Base-by-base conservation (phyloP, 2,329 filamentous ascomycete genomes). In the Phialocephala sp. region DNA sequence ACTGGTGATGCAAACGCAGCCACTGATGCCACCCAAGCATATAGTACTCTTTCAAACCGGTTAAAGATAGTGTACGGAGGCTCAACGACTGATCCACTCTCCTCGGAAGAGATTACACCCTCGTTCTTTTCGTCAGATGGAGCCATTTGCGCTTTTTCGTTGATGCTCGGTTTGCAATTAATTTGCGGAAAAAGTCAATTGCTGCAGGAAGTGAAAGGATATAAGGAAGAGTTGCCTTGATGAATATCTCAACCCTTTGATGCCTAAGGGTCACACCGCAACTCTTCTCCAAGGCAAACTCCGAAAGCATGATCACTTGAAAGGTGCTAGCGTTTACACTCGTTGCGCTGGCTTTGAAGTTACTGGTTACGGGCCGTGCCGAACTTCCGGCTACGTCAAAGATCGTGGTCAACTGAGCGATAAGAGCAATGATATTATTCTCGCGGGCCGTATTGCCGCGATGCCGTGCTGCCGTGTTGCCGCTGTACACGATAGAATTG, bases 1-100 rank as follows among this genome's bases (percentile, higher is more conserved):
- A 68, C 47, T 15, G 70, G 68, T 1, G 65, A 70, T 14, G 67
- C 47, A 36, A 68, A 65, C 6, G 66, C 63, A 9, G 63, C 63
- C 24, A 66, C 15, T 5, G 66, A 64, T 6, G 68, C 66, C 3
- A 65, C 32, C 45, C 45, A 50, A 24, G 45, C 45, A 50, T 50
- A 50, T n/a, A 50, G 22, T 11, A 50, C 45, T 14, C 45, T 50
- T 50, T 50, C 45, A 50, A 50, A 50, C 8, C n/a, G n/a, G 20
- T 50, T 50, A 14, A 50, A 50, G n/a, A 50, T 50, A 20, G 45
- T 50, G n/a, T 22, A 50, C 1, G 45, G 45, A 11, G 45, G 45
- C 22, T 50, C 45, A 50, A 50, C n/a, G 11, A 20, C 45, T 22
- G 20, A 8, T 50, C 45, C 45, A n/a, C 45, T 50, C n/a, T 50